Base-by-base conservation (phyloP, 306 rosid species). In the Corylus heterophylla region DNA sequence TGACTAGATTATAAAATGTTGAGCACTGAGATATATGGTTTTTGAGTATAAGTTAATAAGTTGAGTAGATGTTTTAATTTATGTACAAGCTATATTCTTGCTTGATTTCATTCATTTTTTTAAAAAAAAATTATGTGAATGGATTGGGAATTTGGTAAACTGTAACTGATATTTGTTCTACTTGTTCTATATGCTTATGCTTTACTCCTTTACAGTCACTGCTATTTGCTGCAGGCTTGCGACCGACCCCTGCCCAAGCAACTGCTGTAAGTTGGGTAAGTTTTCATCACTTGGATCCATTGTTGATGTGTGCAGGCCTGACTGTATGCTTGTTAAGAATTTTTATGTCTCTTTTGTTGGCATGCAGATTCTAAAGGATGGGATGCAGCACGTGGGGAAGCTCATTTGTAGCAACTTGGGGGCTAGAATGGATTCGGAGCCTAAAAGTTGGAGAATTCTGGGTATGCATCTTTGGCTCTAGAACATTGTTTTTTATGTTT, bases 261-360 rank as follows among this genome's bases (percentile, higher is more conserved):
- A 95, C 99, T 59, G 99, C 88, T 54, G 99, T 92, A 71, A 93
- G 97, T 75, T 95, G 99, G 99, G 99, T 95, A 91, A 90, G 90
- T 83, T 86, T 61, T 81, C 45, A 17, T 66, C 78, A 48, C 74
- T 68, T 81, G 70, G 39, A 48, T 45, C 52, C 44, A 22, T 74
- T 61, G 59, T 69, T 44, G 81, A 69, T 81, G 76, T 48, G 54
- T 44, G 37, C 29, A 77, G 73, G 83, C 35, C 11, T 54, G 37
- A 63, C 69, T 22, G n/a, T 55, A 17, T 82, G 51, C 74, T 42
- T 22, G 74, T 76, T 69, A 54, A 67, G 35, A 39, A 70, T 55
- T 79, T 17, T 12, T 14, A 29, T 25, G 17, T 74, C 50, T 75
- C 8, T 77, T 44, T 54, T 73, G 50, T 64, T 59, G 35, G 58